Evolutionary conservation across 257 asterid genomes (phyloP), one percentile per base, ranked within the genome.

Genomic region (Leptodermis oblonga): DNA sequence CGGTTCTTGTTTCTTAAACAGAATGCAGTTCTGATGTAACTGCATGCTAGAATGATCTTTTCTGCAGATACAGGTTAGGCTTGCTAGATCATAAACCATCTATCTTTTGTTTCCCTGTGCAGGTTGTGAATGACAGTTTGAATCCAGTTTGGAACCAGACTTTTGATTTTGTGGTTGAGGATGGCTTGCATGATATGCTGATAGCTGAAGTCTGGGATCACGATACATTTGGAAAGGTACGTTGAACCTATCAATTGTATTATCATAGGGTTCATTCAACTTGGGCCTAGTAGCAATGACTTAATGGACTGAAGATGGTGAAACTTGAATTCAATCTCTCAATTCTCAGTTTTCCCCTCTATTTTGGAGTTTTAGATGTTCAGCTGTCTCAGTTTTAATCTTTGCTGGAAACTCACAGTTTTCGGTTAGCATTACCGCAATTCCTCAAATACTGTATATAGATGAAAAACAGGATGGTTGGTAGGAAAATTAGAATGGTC

Each of bases 111-210:
- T 26, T 60, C 49, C 39, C 56, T 65, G 41, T 72, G 15, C 62
- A 94, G 99, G 96, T 94, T 73, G 97, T 94, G 79, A 88, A 87
- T 51, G 98, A 94, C 22, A 76, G 82, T 70, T 76, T 89, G 68
- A 83, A 91, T 81, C 99, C 99, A 4, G 90, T 83, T 23, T 94
- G 99, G 99, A 93, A 93, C 79, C 99, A 93, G 83, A 90, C 97
- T 26, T 89, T 93, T 77, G 96, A 93, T 76, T 93, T 93, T 45
- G 94, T 93, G 70, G 95, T 93, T 48, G 97, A 90, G 88, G 99
- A 93, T 82, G 99, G 97, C 54, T 81, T 93, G 37, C 99, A 93
- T 64, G 99, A 93, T 77, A 88, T 90, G 99, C 85, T 93, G 71
- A 82, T 81, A 65, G 68, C 89, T 4, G 99, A 93, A 82, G 55